Percentiles rank a stretch among this genome's conserved stretches.
Evolutionary conservation across 352 stramenopile genomes (phyloP).

Genomic region (Plasmopara viticola): DNA sequence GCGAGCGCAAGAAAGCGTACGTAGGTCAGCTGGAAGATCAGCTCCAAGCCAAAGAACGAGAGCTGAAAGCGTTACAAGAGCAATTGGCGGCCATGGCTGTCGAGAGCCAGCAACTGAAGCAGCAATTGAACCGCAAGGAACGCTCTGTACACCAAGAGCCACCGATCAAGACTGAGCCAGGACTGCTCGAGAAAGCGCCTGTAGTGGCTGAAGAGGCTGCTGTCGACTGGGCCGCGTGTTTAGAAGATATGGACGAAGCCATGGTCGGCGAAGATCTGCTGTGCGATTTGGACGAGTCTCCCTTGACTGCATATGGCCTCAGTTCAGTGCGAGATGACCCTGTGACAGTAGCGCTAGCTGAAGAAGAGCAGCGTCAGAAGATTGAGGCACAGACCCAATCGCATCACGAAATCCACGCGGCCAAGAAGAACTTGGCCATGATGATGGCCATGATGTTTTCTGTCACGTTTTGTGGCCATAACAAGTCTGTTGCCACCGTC

Average conservation of each 20-base stretch:
- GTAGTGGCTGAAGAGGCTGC: conserved; percentile 24
- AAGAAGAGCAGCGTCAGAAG: conserved; percentile 27
- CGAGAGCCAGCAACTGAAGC: conserved; percentile 57
- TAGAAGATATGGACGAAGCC: conserved; percentile 55
- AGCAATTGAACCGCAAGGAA: conserved; percentile 30
- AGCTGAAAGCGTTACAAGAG: conserved; percentile 69
- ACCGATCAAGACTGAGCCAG: conserved; percentile 58
- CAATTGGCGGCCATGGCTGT: conserved; percentile 66
- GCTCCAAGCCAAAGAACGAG: conserved; percentile 70
- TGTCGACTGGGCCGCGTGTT: conserved; percentile 48
- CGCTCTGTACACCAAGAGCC: conserved; percentile 7
- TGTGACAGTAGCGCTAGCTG: conserved; percentile 14
- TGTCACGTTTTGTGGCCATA: conserved; percentile 78
- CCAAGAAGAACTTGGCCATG: conserved; percentile 87
- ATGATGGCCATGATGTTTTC: conserved; percentile 87
- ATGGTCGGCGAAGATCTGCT: conserved; percentile 56
- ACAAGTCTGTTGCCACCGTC: conserved; percentile 61
- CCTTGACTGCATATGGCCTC: conserved; percentile 37
- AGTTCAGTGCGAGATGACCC: conserved; percentile 25
- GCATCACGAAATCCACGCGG: conserved; percentile 72
- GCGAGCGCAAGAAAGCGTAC: conserved; percentile 86
- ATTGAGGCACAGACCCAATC: conserved; percentile 26
- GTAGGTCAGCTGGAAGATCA: conserved; percentile 82
- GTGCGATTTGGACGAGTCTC: conserved; percentile 64
- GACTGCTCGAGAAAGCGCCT: conserved; percentile 27